Conservation (phyloP, 768 basidiomycete genomes). For the Jaapia argillacea region DNA sequence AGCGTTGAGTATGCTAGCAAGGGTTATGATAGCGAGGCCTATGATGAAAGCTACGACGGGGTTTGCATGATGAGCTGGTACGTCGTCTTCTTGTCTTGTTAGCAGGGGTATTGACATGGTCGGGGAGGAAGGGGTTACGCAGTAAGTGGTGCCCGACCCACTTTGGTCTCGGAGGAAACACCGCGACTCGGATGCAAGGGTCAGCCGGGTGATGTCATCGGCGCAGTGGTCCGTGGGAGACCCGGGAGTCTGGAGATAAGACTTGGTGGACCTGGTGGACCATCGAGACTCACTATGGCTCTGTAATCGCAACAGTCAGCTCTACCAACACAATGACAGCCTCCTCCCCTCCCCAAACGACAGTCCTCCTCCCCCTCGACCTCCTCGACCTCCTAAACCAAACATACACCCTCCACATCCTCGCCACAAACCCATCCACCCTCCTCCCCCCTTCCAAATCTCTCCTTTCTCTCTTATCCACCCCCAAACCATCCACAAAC, state of each 20-base stretch:
- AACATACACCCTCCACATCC: conserved; percentile 55
- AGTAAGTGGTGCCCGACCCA: too few species aligned
- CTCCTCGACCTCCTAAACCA: conserved; percentile 47
- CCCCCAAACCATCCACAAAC: conserved; percentile 10
- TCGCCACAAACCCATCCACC: conserved; percentile 48
- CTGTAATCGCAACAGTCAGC: too few species aligned
- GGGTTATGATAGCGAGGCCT: conserved; percentile 74
- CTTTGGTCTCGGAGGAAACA: too few species aligned
- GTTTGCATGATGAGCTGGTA: conserved; percentile 31
- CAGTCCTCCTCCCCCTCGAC: conserved; percentile 36
- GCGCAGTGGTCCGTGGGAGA: too few species aligned
- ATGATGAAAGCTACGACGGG: conserved; percentile 71
- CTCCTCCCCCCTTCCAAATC: conserved; percentile 69
- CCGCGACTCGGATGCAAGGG: too few species aligned
- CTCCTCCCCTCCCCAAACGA: too few species aligned
- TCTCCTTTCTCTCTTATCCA: conserved; percentile 50
- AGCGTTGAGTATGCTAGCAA: conserved; percentile 81
- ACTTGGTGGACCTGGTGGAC: too few species aligned
- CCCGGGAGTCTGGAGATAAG: too few species aligned
- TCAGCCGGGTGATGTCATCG: too few species aligned
- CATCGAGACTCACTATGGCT: too few species aligned
- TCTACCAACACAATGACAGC: too few species aligned
- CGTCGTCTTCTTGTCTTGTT: conserved; percentile 6
- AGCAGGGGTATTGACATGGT: neutral
- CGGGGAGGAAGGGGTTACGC: too few species aligned